Evolutionary conservation across 176 grass and related monocot species (phyloP).

Genomic region (Guadua angustifolia): DNA sequence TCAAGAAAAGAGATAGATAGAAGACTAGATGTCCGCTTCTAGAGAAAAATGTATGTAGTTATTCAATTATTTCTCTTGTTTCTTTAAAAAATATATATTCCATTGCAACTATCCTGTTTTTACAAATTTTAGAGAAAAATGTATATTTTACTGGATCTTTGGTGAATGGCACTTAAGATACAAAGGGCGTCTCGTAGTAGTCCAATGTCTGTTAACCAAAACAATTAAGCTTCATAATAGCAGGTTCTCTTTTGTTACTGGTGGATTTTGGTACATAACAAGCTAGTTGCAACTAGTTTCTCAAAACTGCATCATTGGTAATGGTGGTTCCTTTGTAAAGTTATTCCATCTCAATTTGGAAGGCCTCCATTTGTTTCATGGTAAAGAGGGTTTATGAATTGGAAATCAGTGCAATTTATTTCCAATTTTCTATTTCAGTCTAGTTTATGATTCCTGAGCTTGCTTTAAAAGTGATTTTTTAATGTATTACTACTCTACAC

Average conservation of each 20-base stretch:
- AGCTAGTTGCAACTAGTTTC: slow-evolving; percentile 2
- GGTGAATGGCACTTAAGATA: slow-evolving; percentile 13
- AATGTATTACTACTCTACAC: neutral
- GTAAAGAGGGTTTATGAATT: slow-evolving; percentile 10
- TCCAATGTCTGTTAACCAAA: neutral
- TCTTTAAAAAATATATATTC: slow-evolving; percentile 17
- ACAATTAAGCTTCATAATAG: slow-evolving; percentile 3
- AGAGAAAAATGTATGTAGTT: slow-evolving; percentile 81
- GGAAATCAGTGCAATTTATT: slow-evolving; percentile 10
- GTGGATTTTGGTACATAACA: neutral
- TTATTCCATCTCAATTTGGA: neutral
- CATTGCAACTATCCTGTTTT: slow-evolving; percentile 7
- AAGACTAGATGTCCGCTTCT: slow-evolving; percentile 79
- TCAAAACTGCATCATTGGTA: slow-evolving; percentile 6
- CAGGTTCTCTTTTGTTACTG: slow-evolving; percentile 5
- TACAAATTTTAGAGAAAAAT: slow-evolving; percentile 24
- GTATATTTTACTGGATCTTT: slow-evolving; percentile 16
- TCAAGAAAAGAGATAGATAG: slow-evolving; percentile 74
- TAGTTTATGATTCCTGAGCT: neutral
- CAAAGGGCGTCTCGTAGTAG: neutral
- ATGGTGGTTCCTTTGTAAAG: neutral
- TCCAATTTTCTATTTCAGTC: neutral
- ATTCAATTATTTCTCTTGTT: slow-evolving; percentile 2
- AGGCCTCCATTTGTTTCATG: neutral
- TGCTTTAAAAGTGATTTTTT: neutral